Conservation (phyloP, 1,139 yeast genomes). For the Suhomyces wounanorum region DNA sequence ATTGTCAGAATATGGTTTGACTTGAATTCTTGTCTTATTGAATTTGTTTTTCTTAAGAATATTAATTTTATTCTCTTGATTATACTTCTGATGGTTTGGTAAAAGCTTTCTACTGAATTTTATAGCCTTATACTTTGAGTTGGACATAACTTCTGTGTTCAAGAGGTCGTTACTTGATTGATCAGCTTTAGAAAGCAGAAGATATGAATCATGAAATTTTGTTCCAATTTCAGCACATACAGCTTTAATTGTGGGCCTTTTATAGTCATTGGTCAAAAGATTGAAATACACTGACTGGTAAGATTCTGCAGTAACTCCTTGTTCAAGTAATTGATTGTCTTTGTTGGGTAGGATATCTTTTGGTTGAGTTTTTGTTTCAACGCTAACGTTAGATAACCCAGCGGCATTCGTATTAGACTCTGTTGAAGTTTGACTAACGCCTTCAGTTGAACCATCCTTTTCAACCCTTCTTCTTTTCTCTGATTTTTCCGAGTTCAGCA, state of each 20-base stretch:
- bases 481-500: conserved; percentile 29
- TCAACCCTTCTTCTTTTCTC: conserved; percentile 28
- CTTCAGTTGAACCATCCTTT: conserved; percentile 1
- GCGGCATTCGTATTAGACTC: not conserved
- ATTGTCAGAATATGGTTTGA: conserved; percentile 53
- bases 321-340: conserved; percentile 42
- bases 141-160: conserved; percentile 28
- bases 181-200: conserved; percentile 16
- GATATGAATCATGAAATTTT: conserved; percentile 18
- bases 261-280: conserved; percentile 49
- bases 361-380: conserved; percentile 2
- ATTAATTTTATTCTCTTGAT: conserved; percentile 28
- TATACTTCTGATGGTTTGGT: conserved; percentile 38
- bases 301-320: conserved; percentile 47
- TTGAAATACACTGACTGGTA: conserved; percentile 55
- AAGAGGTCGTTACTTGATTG: conserved; percentile 13
- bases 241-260: conserved; percentile 37
- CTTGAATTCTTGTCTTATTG: conserved; percentile 36
- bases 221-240: conserved; percentile 27
- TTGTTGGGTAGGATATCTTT: conserved; percentile 34
- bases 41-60: conserved; percentile 20
- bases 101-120: conserved; percentile 34
- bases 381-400: not conserved
- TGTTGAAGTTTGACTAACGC: not conserved
- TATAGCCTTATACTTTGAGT: conserved; percentile 30